Evolutionary conservation across 805 yeast species (phyloP), one percentile per base, ranked within the genome.

Genomic region (Candida golubevii): DNA sequence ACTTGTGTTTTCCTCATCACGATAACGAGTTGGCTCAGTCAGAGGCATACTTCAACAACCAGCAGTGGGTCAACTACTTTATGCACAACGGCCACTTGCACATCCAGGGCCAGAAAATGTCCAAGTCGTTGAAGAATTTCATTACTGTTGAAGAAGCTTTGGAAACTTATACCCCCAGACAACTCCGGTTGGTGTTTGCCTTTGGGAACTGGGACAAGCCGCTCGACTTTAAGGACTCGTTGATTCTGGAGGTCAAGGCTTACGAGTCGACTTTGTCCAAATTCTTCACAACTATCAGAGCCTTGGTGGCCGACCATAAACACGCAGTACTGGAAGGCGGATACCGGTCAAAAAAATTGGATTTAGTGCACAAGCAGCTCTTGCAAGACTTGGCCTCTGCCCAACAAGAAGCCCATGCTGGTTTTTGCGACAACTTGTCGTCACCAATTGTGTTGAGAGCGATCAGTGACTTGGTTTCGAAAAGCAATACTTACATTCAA

Each of bases 21-120:
- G 99, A 93, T 66, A 93, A 93, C 60, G 99, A 93, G 69, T 73
- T 93, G 51, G 99, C 99, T 1, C 99, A 93, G 72, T 78, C 90
- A 26, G 99, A 93, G 65, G 98, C 98, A 7, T 84, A 82, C 63
- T 91, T 74, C 63, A 89, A 87, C 60, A 83, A 86, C 65, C 68
- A 79, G 39, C 99, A 93, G 68, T 93, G 99, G 99, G 88, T 93
- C 44, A 91, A 93, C 66, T 93, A 93, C 63, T 93, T 93, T 69
- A 66, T 93, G 65, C 99, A 93, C 65, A 88, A 95, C 35, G 99
- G 99, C 34, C 99, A 93, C 67, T 76, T 93, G 58, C 99, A 93
- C 63, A 93, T 93, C 55, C 97, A 93, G 66, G 99, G 99, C 15
- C 97, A 89, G 68, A 93, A 93, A 61, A 93, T 93, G 99, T 85